Evolutionary conservation across 306 rosid genomes (phyloP).

Genomic region (Trifolium fragiferum): DNA sequence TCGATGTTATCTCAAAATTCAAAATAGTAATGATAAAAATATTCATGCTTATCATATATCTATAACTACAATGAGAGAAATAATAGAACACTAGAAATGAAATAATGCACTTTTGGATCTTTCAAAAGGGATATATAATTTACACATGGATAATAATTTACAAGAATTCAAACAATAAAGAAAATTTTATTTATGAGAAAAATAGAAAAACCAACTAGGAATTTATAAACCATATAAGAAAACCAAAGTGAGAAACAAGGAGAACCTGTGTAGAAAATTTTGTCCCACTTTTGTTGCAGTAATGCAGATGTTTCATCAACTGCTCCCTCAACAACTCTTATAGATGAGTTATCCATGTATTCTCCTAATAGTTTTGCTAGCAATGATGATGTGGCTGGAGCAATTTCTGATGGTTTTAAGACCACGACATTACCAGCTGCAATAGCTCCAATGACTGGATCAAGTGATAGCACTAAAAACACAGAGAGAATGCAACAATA

Average conservation of each 20-base stretch:
- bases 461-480: slow-evolving; percentile 82
- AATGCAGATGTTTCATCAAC: slow-evolving; percentile 83
- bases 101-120: neutral
- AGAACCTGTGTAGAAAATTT: slow-evolving; percentile 94
- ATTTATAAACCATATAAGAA: slow-evolving; percentile 29
- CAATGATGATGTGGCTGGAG: slow-evolving; percentile 91
- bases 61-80: no score
- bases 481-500: slow-evolving; percentile 28
- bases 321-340: slow-evolving; percentile 90
- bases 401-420: slow-evolving; percentile 90
- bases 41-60: no score
- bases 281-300: slow-evolving; percentile 98
- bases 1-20: no score
- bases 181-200: neutral
- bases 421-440: slow-evolving; percentile 98
- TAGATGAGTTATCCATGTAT: slow-evolving; percentile 74
- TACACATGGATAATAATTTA: no score
- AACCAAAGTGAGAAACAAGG: slow-evolving; percentile 35
- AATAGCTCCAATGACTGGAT: slow-evolving; percentile 96
- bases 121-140: no score
- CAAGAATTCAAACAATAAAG: neutral
- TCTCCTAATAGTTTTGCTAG: slow-evolving; percentile 69
- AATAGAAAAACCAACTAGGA: slow-evolving; percentile 27
- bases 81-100: neutral
- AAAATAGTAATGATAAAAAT: no score